These are phyloP conservation scores for Sporothrix euskadiensis DNA, from an alignment of 2,329 filamentous ascomycete species.

Conservation along the genomic window DNA sequence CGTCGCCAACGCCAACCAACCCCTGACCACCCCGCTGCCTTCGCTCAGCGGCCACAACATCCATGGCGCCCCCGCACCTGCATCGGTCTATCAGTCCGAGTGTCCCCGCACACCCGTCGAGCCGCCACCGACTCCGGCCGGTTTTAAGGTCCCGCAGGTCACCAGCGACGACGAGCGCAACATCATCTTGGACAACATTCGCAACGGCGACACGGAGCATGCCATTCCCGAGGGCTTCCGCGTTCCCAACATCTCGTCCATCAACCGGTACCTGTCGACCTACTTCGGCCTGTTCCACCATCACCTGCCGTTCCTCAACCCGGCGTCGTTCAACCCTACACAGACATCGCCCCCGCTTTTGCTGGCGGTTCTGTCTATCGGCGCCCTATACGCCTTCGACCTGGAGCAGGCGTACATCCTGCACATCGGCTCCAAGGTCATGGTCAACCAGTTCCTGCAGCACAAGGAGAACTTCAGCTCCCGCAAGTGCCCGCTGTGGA, in stretches of 20 bases:
- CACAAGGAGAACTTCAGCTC: slow-evolving; percentile 99
- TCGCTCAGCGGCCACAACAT: slow-evolving; percentile 65
- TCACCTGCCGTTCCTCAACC: slow-evolving; percentile 92
- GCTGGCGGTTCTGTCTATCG: slow-evolving; percentile 89
- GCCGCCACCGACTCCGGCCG: slow-evolving; percentile 67
- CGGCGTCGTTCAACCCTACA: slow-evolving; percentile 82
- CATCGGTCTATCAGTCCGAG: slow-evolving; percentile 71
- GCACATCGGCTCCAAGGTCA: slow-evolving; percentile 94
- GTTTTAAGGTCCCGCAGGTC: slow-evolving; percentile 75
- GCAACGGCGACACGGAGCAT: slow-evolving; percentile 74
- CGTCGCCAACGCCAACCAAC: slow-evolving; percentile 57
- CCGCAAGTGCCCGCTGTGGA: slow-evolving; percentile 94
- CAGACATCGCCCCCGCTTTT: slow-evolving; percentile 79
- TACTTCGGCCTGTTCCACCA: slow-evolving; percentile 98
- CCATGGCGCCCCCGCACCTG: slow-evolving; percentile 68
- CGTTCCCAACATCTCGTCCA: slow-evolving; percentile 72
- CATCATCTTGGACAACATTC: slow-evolving; percentile 82
- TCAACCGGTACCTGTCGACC: slow-evolving; percentile 91
- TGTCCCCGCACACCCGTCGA: slow-evolving; percentile 69
- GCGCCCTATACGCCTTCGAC: slow-evolving; percentile 94
- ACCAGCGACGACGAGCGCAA: slow-evolving; percentile 81
- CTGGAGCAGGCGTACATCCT: slow-evolving; percentile 96
- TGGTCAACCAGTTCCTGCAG: slow-evolving; percentile 95
- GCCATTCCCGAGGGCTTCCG: slow-evolving; percentile 87
- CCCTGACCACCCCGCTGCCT: slow-evolving; percentile 63